Evolutionary conservation across 805 yeast species (phyloP), one percentile per base, ranked within the genome.

Genomic region (Kurtzmaniella cleridarum): DNA sequence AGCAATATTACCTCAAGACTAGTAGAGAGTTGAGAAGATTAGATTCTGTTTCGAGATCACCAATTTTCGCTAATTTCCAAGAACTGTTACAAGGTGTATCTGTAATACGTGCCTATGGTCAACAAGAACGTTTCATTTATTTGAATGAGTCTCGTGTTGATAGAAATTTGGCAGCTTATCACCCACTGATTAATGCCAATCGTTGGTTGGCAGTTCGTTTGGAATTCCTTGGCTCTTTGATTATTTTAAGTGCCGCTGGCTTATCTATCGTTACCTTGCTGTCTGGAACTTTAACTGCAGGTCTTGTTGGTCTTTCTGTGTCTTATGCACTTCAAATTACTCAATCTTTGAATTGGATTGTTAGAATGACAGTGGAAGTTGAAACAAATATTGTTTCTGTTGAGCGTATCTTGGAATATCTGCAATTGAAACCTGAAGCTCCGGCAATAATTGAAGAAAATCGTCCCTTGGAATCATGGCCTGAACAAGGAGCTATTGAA

Each of bases 291-390:
- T 73, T 91, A 23, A 76, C 89, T 17, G 89, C 96, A n/a, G 98
- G 98, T 64, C 66, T 86, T 56, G 90, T 90, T 54, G 99, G 99
- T 72, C 72, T 93, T 52, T 83, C 96, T 17, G 84, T 93, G 51
- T 84, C 95, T 34, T 95, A 93, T 62, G 91, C 98, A 2, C 71
- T 93, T 46, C 95, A 88, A 60, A 76, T 90, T 44, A 93, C 99
- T 0, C 96, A 89, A 62, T 76, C 96, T 0, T 75, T 93, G 63
- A 91, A 90, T 61, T 91, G 98, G 98, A 88, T 93, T 62, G 98
- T 93, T 26, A 78, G 99, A 66, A 91, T 91, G 98, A 87, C 97
- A 0, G 98, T 93, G 34, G 98, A 93, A 52, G 96, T 93, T 36
- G 98, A 93, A 62, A 89, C 97, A 10, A 91, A 89, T 62, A 90